phyloP scores from a whole-genome alignment of 352 stramenopile genomes.

The Phytophthora tubulina region DNA sequence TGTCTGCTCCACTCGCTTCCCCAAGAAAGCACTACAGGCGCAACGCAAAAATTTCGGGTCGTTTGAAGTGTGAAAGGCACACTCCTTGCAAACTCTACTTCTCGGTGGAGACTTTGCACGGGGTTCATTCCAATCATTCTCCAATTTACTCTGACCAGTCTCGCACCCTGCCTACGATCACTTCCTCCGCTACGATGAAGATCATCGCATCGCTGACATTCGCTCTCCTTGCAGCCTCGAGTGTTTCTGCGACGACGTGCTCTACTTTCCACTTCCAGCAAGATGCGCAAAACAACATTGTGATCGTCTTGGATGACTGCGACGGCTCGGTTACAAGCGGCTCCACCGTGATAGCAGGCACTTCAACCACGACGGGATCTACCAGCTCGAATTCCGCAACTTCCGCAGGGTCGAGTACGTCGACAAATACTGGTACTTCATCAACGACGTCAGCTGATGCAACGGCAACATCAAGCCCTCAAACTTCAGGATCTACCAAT shows the following conservation, averaged over 20 bases:
- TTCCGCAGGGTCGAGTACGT: constrained; percentile 1
- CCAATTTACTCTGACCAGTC: constrained; percentile 25
- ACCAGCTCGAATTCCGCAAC: neutral
- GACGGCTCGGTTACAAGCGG: constrained; percentile 18
- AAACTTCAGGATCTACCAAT: neutral
- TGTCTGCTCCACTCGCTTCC: constrained; percentile 16
- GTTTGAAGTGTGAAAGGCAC: neutral
- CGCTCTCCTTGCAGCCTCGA: constrained; percentile 20
- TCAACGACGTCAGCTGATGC: neutral
- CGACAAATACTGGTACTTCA: constrained; percentile 5
- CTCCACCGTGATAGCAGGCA: constrained; percentile 20
- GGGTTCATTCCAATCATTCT: constrained; percentile 12
- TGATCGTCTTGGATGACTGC: constrained; percentile 37
- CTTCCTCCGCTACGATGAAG: constrained; percentile 17
- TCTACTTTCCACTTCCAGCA: constrained; percentile 31
- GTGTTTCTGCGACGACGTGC: constrained; percentile 20
- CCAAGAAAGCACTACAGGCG: constrained; percentile 9
- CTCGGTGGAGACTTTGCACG: constrained; percentile 4
- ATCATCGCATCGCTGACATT: constrained; percentile 21
- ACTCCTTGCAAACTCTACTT: too few species aligned
- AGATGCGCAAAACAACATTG: constrained; percentile 19
- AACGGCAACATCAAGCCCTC: constrained; percentile 7
- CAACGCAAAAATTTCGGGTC: constrained; percentile 12
- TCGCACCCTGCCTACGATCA: neutral
- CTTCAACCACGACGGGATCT: neutral